Evolutionary conservation across 257 asterid species (phyloP), one percentile per base, ranked within the genome.

Genomic region (Solanum pimpinellifolium): DNA sequence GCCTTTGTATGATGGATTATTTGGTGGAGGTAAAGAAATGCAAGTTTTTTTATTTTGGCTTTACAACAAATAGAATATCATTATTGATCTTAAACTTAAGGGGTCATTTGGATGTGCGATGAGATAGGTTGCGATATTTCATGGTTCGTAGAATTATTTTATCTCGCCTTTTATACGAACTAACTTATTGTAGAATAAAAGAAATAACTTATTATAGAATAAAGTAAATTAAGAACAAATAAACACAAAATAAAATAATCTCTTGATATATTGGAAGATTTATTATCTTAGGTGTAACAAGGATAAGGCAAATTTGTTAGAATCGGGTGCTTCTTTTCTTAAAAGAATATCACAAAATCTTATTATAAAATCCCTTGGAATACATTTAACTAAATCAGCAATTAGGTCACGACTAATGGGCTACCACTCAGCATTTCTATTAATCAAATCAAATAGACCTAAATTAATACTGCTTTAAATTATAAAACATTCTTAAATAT

Each of bases 401-500:
- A 69, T 31, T 69, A 7, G 41, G 6, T 31, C 41, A 69, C 15
- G 9, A 69, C n/a, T 15, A 29, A 31, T 29, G 75, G 75, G 0
- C 10, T 27, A 0, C 74, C 37, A 65, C 72, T 65, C 72, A 27
- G 9, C 5, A 69, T 69, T 15, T 1, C 23, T 14, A 29, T 14
- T 14, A 27, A 27, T 27, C 29, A 27, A 29, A 4, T 1, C 4
- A 1, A 6, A 11, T 14, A 29, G 29, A 27, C 0, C 23, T 52
- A 52, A 0, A 16, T 52, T 52, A 52, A 0, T 16, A 52, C 4
- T 52, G 10, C 0, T 0, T 49, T 49, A 49, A 21, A 49, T 49
- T 49, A 49, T 15, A 49, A 49, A 49, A 15, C 9, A 49, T 49
- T 21, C 59, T 27, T 27, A 27, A 27, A 27, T 27, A 27, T 27